Percentiles rank a stretch among this genome's conserved stretches.
phyloP scores from a whole-genome alignment of 345 rosid genomes.

The Arabidopsis thaliana region DNA sequence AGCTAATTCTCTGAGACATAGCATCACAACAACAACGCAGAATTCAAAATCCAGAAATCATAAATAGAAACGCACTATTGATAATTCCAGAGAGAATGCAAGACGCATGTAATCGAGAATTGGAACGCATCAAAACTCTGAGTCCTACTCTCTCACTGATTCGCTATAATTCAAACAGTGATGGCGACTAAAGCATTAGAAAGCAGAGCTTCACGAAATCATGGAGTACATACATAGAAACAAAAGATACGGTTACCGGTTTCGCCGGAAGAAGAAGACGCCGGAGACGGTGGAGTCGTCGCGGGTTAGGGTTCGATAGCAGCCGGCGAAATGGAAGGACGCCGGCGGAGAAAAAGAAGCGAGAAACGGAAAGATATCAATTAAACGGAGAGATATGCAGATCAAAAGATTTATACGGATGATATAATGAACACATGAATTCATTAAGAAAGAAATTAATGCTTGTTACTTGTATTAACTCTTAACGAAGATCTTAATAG shows the following conservation, averaged over 20 bases:
- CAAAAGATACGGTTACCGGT: conserved; percentile 21
- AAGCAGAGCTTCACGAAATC: neutral
- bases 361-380: conserved; percentile 36
- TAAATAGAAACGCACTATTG: neutral
- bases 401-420: neutral
- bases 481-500: neutral
- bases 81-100: neutral
- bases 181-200: neutral
- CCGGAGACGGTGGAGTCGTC: neutral
- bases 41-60: conserved; percentile 4
- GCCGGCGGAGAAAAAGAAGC: conserved; percentile 41
- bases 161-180: neutral
- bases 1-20: neutral
- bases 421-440: too few species aligned
- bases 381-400: conserved; percentile 23
- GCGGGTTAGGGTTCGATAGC: conserved; percentile 46
- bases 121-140: neutral
- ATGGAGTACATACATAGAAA: conserved; percentile 2
- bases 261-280: neutral
- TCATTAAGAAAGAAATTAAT: neutral
- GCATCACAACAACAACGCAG: neutral
- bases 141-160: conserved; percentile 11
- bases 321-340: conserved; percentile 31
- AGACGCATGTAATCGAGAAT: neutral
- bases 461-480: neutral